phyloP scores from a whole-genome alignment of 768 basidiomycete species.

The Naganishia friedmannii region DNA sequence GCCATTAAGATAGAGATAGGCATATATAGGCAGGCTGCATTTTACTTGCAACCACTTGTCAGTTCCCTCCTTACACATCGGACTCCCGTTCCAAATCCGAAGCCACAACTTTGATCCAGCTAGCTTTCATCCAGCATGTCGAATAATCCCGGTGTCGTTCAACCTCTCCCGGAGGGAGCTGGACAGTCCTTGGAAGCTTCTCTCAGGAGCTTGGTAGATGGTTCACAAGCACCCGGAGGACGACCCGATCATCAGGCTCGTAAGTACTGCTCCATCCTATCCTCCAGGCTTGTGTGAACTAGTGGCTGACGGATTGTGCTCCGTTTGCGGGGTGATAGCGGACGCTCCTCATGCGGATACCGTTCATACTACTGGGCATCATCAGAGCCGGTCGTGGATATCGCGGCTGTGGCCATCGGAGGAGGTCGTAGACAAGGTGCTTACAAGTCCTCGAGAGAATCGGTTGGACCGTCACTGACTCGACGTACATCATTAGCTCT shows the following conservation, averaged over 20 bases:
- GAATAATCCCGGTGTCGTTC: slow-evolving; percentile 34
- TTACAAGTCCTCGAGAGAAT: too few relatives aligned
- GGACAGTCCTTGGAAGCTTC: slow-evolving; percentile 43
- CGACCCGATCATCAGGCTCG: slow-evolving; percentile 34
- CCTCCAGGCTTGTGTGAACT: not conserved
- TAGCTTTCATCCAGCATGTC: slow-evolving; percentile 20
- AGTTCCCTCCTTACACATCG: too few relatives aligned
- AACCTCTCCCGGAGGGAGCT: slow-evolving; percentile 35
- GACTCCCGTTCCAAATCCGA: too few relatives aligned
- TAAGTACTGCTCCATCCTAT: slow-evolving; percentile 28
- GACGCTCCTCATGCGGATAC: slow-evolving; percentile 17
- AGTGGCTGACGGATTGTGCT: too few relatives aligned
- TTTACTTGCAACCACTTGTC: too few relatives aligned
- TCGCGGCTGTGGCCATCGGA: slow-evolving; percentile 8
- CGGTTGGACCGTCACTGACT: not conserved
- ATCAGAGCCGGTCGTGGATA: slow-evolving; percentile 4
- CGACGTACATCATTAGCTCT: slow-evolving; percentile 39
- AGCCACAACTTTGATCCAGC: too few relatives aligned
- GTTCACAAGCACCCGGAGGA: slow-evolving; percentile 25
- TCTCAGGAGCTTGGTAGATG: slow-evolving; percentile 39
- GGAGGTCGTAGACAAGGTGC: slow-evolving; percentile 18
- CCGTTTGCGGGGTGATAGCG: not conserved
- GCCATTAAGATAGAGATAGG: too few relatives aligned
- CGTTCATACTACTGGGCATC: slow-evolving; percentile 7
- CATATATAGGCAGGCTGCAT: too few relatives aligned